Evolutionary conservation across 164 flowering plant genomes (phyloP), one percentile per base, ranked within the genome.

Genomic region (Echeveria elegans): DNA sequence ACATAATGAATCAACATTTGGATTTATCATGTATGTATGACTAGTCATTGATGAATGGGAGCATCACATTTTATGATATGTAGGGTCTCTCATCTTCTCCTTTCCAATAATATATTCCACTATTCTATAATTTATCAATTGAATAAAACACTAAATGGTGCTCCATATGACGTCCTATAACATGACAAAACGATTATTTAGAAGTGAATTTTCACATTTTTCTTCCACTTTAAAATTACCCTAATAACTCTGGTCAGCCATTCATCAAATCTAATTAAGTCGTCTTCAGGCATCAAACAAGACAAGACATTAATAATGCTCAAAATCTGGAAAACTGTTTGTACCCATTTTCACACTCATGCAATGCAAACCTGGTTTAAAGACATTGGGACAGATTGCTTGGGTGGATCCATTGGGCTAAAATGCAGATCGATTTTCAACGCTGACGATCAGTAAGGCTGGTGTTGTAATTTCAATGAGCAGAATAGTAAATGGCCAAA

Each of bases 71-170:
- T 56, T 56, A 28, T 56, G 32, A 56, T 56, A 12, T 28, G 61
- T 56, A 56, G 61, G 61, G 61, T 56, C 31, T 26, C 61, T 26
- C 8, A 53, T 5, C 59, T 53, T 53, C 30, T 53, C 30, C 61
- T 28, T 56, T 56, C 28, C 5, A 26, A 26, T 56, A 10, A 29
- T 4, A 26, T 15, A 10, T n/a, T n/a, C 10, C 3, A 7, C 14
- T 28, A 26, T 26, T 11, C 2, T 15, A 10, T 14, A 6, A 1
- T n/a, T 28, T 56, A 24, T 24, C 26, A 24, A 3, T n/a, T 21
- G 9, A 19, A 6, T 48, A 5, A 6, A 48, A n/a, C 7, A n/a
- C 47, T 41, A 19, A 23, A 53, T 24, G 60, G 60, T 53, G 60
- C 23, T 53, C 31, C 29, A 4, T 23, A 23, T 53, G 5, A 53